Evolutionary conservation across 176 grass and related monocot genomes (phyloP), one percentile per base, ranked within the genome.

Genomic region (Paspalum notatum): DNA sequence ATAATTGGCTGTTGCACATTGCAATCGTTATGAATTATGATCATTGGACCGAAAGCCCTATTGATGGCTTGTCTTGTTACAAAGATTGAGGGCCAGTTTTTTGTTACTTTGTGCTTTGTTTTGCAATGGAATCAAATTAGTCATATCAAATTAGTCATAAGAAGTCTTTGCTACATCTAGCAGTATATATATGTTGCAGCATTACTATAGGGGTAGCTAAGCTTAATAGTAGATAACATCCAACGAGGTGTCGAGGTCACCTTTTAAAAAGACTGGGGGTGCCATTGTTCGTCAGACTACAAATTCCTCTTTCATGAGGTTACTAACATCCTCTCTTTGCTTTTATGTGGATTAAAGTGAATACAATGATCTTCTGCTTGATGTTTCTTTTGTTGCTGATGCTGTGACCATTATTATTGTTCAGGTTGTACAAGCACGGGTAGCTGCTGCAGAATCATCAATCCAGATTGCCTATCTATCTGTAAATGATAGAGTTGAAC

Each of bases 351-450:
- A 75, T 75, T 74, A 16, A 44, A 56, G 43, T 52, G 65, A 71
- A 45, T 37, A 63, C 79, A 85, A 45, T 77, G 27, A 86, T 81
- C 7, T 54, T 47, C 22, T 59, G 66, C 24, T 7, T 61, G 11
- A 38, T 48, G 41, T 32, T 61, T 66, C 13, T 15, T 57, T 65
- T 87, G 12, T n/a, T 67, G 25, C 39, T 85, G 63, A 79, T 87
- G 27, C 43, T 80, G 15, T 85, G 46, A 14, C 74, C 41, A 64
- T 85, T 77, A 60, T 89, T 77, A 60, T 89, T 87, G 45, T 76
- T 80, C 77, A 98, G 95, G 92, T 98, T 83, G 78, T 87, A 80
- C 95, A 98, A 91, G 85, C 89, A 74, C 85, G 92, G 79, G 61
- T 94, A 68, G 82, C 87, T 84, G 83, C 90, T 72, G 27, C 78